These are phyloP conservation scores for Leccinum incarnatum DNA, from an alignment of 768 basidiomycete species.

Conservation along the genomic window DNA sequence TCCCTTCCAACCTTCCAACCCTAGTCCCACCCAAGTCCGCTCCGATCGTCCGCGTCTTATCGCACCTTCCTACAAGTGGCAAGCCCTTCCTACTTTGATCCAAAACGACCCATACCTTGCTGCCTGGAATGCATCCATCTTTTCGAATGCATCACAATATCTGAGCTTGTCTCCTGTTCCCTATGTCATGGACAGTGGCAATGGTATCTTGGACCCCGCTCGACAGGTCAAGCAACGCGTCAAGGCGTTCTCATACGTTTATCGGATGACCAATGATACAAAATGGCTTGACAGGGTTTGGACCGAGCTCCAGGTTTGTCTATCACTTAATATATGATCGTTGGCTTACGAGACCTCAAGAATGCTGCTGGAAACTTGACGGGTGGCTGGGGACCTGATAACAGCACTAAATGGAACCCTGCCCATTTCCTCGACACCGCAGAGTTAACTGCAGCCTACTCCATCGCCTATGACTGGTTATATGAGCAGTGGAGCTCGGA, in stretches of 20 bases:
- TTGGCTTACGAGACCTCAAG: slow-evolving; percentile 22
- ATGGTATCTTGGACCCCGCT: slow-evolving; percentile 89
- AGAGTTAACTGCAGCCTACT: slow-evolving; percentile 88
- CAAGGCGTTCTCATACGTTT: slow-evolving; percentile 91
- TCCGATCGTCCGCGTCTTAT: slow-evolving; percentile 86
- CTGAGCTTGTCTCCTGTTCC: slow-evolving; percentile 56
- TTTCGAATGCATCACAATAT: slow-evolving; percentile 82
- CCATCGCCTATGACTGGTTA: slow-evolving; percentile 95
- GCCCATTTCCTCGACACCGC: slow-evolving; percentile 89
- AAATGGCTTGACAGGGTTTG: slow-evolving; percentile 87
- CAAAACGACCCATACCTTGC: slow-evolving; percentile 79
- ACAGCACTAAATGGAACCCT: slow-evolving; percentile 77
- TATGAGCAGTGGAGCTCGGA: slow-evolving; percentile 77
- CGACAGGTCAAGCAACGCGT: slow-evolving; percentile 86
- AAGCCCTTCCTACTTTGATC: slow-evolving; percentile 74
- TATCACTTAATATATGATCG: background rate
- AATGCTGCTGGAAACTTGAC: slow-evolving; percentile 75
- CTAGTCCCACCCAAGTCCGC: slow-evolving; percentile 59
- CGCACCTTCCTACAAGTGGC: slow-evolving; percentile 91
- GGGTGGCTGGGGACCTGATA: slow-evolving; percentile 59
- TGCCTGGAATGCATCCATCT: slow-evolving; percentile 89
- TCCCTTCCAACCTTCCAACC: slow-evolving; percentile 63
- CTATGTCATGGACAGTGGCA: slow-evolving; percentile 77
- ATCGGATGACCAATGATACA: slow-evolving; percentile 88
- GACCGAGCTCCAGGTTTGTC: slow-evolving; percentile 76